A percentile compares a stretch with the other conserved stretches of the same genome.
phyloP scores from a whole-genome alignment of 2,329 filamentous ascomycete species.

The Fusarium oligoseptatum region DNA sequence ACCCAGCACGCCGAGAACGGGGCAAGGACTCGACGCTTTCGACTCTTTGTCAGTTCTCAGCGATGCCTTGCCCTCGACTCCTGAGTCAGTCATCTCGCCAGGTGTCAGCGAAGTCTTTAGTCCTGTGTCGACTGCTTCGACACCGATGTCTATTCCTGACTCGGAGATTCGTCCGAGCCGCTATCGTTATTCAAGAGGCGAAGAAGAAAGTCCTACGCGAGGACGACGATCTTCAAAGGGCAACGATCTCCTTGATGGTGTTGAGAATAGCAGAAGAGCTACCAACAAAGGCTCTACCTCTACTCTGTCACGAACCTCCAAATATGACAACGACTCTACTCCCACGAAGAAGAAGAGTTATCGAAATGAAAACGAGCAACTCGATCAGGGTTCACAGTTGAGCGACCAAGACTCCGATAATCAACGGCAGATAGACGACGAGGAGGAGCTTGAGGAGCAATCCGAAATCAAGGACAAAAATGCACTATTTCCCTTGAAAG shows the following conservation, averaged over 20 bases:
- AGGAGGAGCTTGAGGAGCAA: neutral
- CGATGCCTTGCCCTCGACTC: neutral
- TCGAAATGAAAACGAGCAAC: neutral
- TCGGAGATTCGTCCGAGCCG: neutral
- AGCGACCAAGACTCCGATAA: neutral
- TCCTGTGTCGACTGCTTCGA: slow-evolving; percentile 1
- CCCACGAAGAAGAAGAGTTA: neutral
- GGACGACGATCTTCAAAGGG: neutral
- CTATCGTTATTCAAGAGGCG: neutral
- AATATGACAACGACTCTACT: neutral
- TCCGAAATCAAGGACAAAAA: neutral
- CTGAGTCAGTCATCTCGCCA: slow-evolving; percentile 22
- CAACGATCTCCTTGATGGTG: neutral
- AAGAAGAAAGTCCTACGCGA: slow-evolving; percentile 15
- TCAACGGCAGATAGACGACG: neutral
- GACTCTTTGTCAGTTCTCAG: neutral
- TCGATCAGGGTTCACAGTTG: neutral
- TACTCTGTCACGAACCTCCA: neutral
- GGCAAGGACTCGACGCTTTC: neutral
- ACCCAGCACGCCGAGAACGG: neutral
- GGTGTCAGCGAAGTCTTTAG: slow-evolving; percentile 21
- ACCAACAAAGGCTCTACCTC: neutral
- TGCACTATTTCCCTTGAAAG: too few species aligned
- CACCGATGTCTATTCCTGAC: slow-evolving; percentile 10
- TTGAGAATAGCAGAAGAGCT: neutral